Percentiles rank a stretch among this genome's conserved stretches.
These are phyloP conservation scores for Russula ochroleuca DNA, from an alignment of 768 basidiomycete species.

Conservation along the genomic window DNA sequence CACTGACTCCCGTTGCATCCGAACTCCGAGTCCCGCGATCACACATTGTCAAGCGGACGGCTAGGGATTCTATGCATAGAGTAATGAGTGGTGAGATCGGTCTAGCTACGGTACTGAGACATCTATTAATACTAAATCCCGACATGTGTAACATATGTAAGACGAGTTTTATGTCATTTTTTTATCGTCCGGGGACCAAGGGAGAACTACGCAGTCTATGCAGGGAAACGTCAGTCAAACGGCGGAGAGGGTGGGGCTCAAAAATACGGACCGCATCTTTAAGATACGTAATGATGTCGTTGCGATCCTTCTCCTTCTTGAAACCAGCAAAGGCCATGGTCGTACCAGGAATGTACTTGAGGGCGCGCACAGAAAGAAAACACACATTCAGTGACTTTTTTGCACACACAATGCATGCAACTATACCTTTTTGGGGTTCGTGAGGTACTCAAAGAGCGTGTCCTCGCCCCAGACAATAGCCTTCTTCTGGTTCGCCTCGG, in stretches of 20 bases:
- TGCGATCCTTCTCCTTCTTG: slow-evolving; percentile 98
- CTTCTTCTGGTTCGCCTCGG: slow-evolving; percentile 94
- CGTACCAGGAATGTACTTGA: slow-evolving; percentile 88
- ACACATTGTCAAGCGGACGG: not conserved
- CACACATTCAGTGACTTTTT: not conserved
- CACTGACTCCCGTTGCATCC: not conserved
- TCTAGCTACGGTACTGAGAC: slow-evolving; percentile 25
- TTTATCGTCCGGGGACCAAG: slow-evolving; percentile 24
- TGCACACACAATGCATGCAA: not conserved
- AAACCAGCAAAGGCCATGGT: slow-evolving; percentile 99
- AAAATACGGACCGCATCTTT: slow-evolving; percentile 59
- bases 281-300: slow-evolving; percentile 84
- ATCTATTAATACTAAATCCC: slow-evolving; percentile 39
- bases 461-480: slow-evolving; percentile 79
- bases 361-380: not conserved
- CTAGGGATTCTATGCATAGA: slow-evolving; percentile 2
- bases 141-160: slow-evolving; percentile 28
- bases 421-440: slow-evolving; percentile 92
- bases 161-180: slow-evolving; percentile 11
- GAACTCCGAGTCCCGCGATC: not conserved
- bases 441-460: slow-evolving; percentile 93
- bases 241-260: not conserved
- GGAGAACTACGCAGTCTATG: slow-evolving; percentile 32
- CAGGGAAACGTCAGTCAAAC: not conserved
- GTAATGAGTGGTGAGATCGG: slow-evolving; percentile 16